Conservation (phyloP, 352 stramenopile species). For the Aphanomyces euteiches region DNA sequence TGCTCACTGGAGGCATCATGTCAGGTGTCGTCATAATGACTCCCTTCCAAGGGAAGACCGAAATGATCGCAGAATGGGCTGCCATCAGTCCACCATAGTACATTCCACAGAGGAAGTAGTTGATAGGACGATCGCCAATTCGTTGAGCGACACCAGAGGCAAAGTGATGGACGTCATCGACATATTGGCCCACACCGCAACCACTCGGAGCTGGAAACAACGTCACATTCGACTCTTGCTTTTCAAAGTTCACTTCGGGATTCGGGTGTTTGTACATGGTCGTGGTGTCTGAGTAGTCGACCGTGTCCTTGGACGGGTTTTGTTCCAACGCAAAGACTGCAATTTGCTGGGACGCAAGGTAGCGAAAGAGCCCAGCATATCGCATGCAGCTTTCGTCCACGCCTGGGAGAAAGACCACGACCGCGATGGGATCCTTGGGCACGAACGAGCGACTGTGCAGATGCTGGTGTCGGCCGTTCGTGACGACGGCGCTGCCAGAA, state of each 20-base stretch:
- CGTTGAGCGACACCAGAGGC: constrained; percentile 12
- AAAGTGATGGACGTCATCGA: constrained; percentile 29
- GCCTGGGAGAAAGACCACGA: constrained; percentile 24
- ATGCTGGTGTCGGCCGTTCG: constrained; percentile 26
- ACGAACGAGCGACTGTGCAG: constrained; percentile 25
- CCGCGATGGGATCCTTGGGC: constrained; percentile 20
- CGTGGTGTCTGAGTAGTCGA: constrained; percentile 7
- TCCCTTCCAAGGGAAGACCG: constrained; percentile 26
- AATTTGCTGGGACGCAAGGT: constrained; percentile 19
- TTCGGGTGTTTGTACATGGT: constrained; percentile 30
- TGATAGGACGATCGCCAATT: constrained; percentile 7
- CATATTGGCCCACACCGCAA: constrained; percentile 19
- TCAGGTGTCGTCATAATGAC: constrained; percentile 28
- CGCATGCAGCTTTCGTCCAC: constrained; percentile 21
- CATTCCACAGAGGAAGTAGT: constrained; percentile 28
- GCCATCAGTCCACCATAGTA: constrained; percentile 28
- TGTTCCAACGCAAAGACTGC: constrained; percentile 27
- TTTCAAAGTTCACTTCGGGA: constrained; percentile 25
- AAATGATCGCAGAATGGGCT: constrained; percentile 19
- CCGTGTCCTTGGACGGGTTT: background rate
- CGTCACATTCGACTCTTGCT: background rate
- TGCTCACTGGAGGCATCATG: constrained; percentile 7
- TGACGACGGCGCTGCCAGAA: constrained; percentile 19
- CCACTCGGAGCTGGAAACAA: constrained; percentile 10
- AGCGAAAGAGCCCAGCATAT: constrained; percentile 19